These are phyloP conservation scores for Termitomyces sp. DNA, from an alignment of 768 basidiomycete species.

Conservation along the genomic window DNA sequence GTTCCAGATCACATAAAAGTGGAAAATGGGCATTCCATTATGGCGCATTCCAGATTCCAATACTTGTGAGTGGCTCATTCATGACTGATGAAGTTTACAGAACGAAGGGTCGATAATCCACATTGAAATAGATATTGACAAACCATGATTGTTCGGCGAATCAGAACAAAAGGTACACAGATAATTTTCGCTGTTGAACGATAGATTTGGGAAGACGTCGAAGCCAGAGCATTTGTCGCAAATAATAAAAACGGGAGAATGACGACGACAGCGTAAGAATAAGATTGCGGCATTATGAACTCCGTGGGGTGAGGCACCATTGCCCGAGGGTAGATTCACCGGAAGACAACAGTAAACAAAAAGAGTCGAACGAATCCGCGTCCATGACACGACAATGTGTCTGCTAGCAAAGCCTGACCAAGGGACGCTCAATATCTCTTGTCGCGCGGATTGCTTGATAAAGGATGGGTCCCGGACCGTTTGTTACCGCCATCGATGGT, in stretches of 20 bases:
- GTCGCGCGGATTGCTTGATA: constrained; percentile 8
- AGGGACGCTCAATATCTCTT: not conserved
- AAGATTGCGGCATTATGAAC: not conserved
- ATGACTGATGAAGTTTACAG: not conserved
- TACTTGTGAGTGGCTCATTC: not conserved
- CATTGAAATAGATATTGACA: not conserved
- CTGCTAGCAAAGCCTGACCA: not conserved
- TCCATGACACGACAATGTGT: not conserved
- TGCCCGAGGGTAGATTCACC: not conserved
- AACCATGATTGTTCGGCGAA: not conserved
- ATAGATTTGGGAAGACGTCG: not conserved
- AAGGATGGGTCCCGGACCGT: constrained; percentile 4
- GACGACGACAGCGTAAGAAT: not conserved
- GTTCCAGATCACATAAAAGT: not conserved
- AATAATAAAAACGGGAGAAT: not conserved
- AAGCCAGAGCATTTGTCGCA: not conserved
- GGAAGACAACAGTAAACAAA: not conserved
- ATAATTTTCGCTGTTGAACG: not conserved
- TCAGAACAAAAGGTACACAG: not conserved
- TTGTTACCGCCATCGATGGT: constrained; percentile 5
- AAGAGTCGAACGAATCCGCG: not conserved
- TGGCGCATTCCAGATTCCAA: not conserved
- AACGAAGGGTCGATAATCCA: not conserved
- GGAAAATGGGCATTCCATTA: no score
- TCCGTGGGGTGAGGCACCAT: not conserved